These are phyloP conservation scores for Chrysosporium keratinophilum DNA, from an alignment of 2,329 filamentous ascomycete genomes.

Conservation along the genomic window DNA sequence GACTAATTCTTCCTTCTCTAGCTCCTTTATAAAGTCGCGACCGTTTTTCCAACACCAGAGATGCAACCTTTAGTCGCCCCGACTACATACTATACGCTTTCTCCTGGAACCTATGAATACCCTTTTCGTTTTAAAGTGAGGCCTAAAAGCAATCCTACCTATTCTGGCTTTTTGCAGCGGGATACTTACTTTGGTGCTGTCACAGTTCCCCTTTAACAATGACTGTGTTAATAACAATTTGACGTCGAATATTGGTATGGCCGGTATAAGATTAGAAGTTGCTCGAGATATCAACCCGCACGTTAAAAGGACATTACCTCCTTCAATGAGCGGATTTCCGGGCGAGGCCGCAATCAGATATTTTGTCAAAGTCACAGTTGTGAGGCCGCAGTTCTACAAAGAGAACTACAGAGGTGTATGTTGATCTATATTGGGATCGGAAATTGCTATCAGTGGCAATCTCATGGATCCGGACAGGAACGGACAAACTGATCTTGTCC, in stretches of 20 bases:
- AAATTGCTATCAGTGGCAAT: too few species aligned
- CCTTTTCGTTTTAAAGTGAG: slow-evolving; percentile 42
- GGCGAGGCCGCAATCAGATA: slow-evolving; percentile 84
- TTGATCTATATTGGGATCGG: slow-evolving; percentile 1
- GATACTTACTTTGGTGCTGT: slow-evolving; percentile 3
- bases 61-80: slow-evolving; percentile 29
- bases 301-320: slow-evolving; percentile 76
- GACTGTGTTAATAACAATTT: slow-evolving; percentile 38
- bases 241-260: slow-evolving; percentile 38
- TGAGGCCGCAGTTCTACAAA: slow-evolving; percentile 77
- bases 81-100: slow-evolving; percentile 36
- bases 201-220: slow-evolving; percentile 42
- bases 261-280: slow-evolving; percentile 37
- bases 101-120: slow-evolving; percentile 39
- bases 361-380: slow-evolving; percentile 90
- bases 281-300: slow-evolving; percentile 46
- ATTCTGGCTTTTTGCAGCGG: not conserved
- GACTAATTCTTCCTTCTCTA: slow-evolving; percentile 16
- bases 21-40: slow-evolving; percentile 40
- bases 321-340: slow-evolving; percentile 76
- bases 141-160: not conserved
- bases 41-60: slow-evolving; percentile 38
- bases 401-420: slow-evolving; percentile 63
- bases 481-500: too few species aligned
- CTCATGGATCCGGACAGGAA: too few species aligned